phyloP scores from a whole-genome alignment of 2,329 filamentous ascomycete genomes.

The Fusarium lyarnte region DNA sequence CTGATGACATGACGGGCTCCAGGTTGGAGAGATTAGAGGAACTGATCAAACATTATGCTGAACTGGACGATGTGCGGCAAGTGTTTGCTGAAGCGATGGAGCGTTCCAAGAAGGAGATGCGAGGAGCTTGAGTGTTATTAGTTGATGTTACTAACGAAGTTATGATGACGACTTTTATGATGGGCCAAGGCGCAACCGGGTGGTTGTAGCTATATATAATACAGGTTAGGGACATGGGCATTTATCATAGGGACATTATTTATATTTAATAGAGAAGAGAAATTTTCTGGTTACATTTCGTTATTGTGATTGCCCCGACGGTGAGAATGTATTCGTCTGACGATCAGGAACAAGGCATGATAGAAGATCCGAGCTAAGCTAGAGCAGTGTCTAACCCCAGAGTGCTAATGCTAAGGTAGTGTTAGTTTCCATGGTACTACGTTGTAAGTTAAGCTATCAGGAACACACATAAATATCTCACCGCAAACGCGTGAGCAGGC shows the following conservation, averaged over 20 bases:
- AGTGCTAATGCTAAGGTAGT: background rate
- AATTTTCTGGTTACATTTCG: background rate
- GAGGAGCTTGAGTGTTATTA: background rate
- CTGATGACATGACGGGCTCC: slow-evolving; percentile 1
- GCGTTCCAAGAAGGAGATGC: slow-evolving; percentile 24
- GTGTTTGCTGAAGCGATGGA: slow-evolving; percentile 23
- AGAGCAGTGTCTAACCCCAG: slow-evolving; percentile 11
- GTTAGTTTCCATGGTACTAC: background rate
- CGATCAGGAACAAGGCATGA: slow-evolving; percentile 18
- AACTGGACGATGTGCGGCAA: slow-evolving; percentile 21
- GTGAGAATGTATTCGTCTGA: background rate
- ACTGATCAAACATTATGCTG: slow-evolving; percentile 21
- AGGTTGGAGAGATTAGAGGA: slow-evolving; percentile 15
- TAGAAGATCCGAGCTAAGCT: slow-evolving; percentile 8
- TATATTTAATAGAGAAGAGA: slow-evolving; percentile 6
- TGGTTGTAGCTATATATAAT: slow-evolving; percentile 4
- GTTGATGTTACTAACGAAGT: slow-evolving; percentile 13
- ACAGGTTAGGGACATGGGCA: background rate
- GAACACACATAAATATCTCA: slow-evolving; percentile 10
- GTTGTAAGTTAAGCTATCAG: slow-evolving; percentile 4
- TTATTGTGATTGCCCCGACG: background rate
- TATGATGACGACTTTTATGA: slow-evolving; percentile 25
- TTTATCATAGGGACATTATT: background rate
- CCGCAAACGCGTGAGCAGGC: slow-evolving; percentile 4
- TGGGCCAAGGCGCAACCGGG: background rate